Conservation (phyloP, 2,329 filamentous ascomycete genomes). For the Trichoderma sp. region DNA sequence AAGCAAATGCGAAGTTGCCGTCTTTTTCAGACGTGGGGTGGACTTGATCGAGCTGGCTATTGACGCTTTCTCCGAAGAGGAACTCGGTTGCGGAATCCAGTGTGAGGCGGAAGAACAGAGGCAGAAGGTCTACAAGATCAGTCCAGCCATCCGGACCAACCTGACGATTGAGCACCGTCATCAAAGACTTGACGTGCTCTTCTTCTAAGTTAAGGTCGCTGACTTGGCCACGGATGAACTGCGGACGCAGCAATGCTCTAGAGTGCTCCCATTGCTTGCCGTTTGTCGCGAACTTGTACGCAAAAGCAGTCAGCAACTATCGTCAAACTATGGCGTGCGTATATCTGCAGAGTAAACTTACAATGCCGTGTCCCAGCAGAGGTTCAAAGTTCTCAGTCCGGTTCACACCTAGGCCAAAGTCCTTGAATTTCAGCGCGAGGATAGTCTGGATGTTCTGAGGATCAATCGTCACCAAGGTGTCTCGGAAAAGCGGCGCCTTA, state of each 20-base stretch:
- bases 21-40: constrained; percentile 28
- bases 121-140: constrained; percentile 42
- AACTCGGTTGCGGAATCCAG: constrained; percentile 53
- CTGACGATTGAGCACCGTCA: constrained; percentile 25
- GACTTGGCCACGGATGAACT: constrained; percentile 44
- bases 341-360: constrained; percentile 16
- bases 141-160: constrained; percentile 37
- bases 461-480: constrained; percentile 26
- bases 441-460: constrained; percentile 32
- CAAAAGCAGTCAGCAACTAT: neutral
- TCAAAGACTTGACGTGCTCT: constrained; percentile 35
- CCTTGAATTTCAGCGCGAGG: constrained; percentile 29
- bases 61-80: constrained; percentile 58
- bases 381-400: constrained; percentile 32
- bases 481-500: constrained; percentile 24
- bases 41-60: constrained; percentile 39
- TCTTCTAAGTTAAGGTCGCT: constrained; percentile 44
- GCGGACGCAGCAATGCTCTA: constrained; percentile 39
- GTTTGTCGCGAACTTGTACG: constrained; percentile 33
- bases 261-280: constrained; percentile 39
- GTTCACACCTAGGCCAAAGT: constrained; percentile 28
- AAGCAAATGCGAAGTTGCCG: constrained; percentile 34
- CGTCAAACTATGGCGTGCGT: too few relatives aligned
- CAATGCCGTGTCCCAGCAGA: constrained; percentile 45
- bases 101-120: constrained; percentile 49